Evolutionary conservation across 768 basidiomycete species (phyloP).

Genomic region (Exsudoporus frostii): DNA sequence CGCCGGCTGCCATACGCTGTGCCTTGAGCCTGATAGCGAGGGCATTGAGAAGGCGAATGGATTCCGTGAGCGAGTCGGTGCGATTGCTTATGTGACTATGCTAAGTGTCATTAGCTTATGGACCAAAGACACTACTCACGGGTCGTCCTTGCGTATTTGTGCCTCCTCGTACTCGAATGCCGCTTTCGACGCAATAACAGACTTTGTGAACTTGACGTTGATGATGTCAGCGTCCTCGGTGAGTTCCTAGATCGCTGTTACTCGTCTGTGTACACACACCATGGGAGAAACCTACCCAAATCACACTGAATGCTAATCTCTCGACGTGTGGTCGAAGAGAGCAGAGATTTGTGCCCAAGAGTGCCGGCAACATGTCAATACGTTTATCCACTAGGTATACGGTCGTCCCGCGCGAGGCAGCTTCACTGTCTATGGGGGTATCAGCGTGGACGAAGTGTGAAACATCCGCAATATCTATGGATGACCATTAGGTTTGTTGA

Average conservation of each 20-base stretch:
- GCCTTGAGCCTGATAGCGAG: slow-evolving; percentile 84
- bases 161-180: slow-evolving; percentile 98
- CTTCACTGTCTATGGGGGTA: slow-evolving; percentile 95
- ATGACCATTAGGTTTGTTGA: not conserved
- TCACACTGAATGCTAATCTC: slow-evolving; percentile 89
- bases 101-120: not conserved
- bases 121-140: slow-evolving; percentile 44
- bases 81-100: slow-evolving; percentile 47
- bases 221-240: slow-evolving; percentile 86
- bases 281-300: slow-evolving; percentile 67
- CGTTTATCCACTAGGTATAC: slow-evolving; percentile 98
- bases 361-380: slow-evolving; percentile 94
- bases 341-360: slow-evolving; percentile 94
- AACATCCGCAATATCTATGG: slow-evolving; percentile 93
- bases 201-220: slow-evolving; percentile 89
- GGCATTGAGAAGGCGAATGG: slow-evolving; percentile 84
- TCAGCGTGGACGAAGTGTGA: slow-evolving; percentile 93
- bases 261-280: not conserved
- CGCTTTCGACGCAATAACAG: slow-evolving; percentile 93
- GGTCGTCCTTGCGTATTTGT: slow-evolving; percentile 89
- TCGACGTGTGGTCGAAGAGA: slow-evolving; percentile 91
- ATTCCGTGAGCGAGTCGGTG: slow-evolving; percentile 77
- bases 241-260: slow-evolving; percentile 61
- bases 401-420: slow-evolving; percentile 92
- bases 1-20: slow-evolving; percentile 91